phyloP scores from a whole-genome alignment of 352 stramenopile species.

The Pythium vanterpoolii region DNA sequence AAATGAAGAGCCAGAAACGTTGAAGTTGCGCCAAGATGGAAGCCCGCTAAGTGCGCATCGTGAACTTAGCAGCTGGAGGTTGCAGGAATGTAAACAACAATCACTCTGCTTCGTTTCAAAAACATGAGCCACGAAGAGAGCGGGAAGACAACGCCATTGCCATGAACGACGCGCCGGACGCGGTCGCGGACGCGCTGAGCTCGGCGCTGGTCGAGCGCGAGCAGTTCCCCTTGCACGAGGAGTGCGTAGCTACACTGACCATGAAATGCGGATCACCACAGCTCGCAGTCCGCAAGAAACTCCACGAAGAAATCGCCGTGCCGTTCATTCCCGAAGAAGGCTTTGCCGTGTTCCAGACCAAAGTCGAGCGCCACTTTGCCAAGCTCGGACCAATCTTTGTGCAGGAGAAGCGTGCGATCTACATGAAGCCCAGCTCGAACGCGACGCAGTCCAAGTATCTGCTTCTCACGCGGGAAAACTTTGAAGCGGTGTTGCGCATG shows the following conservation, averaged over 20 bases:
- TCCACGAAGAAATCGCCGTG: constrained; percentile 70
- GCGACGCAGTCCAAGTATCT: constrained; percentile 81
- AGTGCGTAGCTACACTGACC: constrained; percentile 61
- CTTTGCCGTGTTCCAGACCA: constrained; percentile 75
- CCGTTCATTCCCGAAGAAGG: constrained; percentile 67
- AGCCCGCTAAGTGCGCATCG: background rate
- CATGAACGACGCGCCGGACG: constrained; percentile 17
- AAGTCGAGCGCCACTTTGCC: constrained; percentile 67
- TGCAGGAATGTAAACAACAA: constrained; percentile 12
- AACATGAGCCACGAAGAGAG: constrained; percentile 18
- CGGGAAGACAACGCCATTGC: constrained; percentile 7
- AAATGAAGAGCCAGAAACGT: too few species aligned
- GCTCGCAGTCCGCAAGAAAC: constrained; percentile 76
- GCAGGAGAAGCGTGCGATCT: constrained; percentile 66
- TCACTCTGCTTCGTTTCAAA: constrained; percentile 23
- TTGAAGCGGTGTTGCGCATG: constrained; percentile 58
- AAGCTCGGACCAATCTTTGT: constrained; percentile 58
- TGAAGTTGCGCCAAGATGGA: too few species aligned
- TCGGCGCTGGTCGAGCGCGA: constrained; percentile 31
- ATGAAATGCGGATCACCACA: constrained; percentile 77
- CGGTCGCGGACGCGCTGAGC: constrained; percentile 32
- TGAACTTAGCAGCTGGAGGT: constrained; percentile 2
- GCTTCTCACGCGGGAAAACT: constrained; percentile 69
- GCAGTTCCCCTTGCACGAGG: constrained; percentile 58
- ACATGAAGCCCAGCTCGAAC: constrained; percentile 72